Evolutionary conservation across 345 rosid species (phyloP).

Genomic region (Populus deltoides): DNA sequence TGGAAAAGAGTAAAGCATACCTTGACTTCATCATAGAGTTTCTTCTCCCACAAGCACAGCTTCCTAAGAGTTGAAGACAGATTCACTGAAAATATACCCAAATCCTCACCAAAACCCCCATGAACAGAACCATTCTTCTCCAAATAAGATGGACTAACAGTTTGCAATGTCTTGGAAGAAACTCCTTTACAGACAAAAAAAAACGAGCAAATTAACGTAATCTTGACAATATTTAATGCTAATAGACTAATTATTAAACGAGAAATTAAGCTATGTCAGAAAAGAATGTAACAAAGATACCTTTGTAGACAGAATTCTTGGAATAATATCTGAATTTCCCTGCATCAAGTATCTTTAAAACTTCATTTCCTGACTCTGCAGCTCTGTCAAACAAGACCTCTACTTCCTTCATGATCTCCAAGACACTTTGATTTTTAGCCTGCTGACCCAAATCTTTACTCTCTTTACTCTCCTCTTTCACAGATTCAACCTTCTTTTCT

Average conservation of each 20-base stretch:
- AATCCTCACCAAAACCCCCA: conserved; percentile 30
- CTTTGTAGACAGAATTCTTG: conserved; percentile 26
- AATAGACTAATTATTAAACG: not conserved
- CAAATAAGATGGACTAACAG: conserved; percentile 12
- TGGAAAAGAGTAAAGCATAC: conserved; percentile 32
- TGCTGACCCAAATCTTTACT: conserved; percentile 15
- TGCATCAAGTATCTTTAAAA: conserved; percentile 36
- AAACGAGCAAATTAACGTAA: not conserved
- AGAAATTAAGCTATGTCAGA: not conserved
- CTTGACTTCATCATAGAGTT: conserved; percentile 72
- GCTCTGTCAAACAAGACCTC: conserved; percentile 36
- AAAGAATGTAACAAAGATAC: conserved; percentile 10
- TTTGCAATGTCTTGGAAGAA: conserved; percentile 39
- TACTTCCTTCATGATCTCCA: conserved; percentile 31
- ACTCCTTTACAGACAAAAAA: conserved; percentile 12
- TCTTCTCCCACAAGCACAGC: conserved; percentile 68
- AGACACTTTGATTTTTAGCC: conserved; percentile 16
- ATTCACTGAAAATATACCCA: conserved; percentile 31
- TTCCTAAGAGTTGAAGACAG: conserved; percentile 53
- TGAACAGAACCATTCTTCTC: conserved; percentile 19
- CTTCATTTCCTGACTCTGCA: conserved; percentile 44
- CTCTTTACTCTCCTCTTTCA: conserved; percentile 16
- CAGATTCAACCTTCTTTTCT: conserved; percentile 17
- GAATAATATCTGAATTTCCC: conserved; percentile 39
- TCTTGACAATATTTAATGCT: not conserved